Evolutionary conservation across 148 eudicot genomes (phyloP).

Genomic region (Bassia scoparia): DNA sequence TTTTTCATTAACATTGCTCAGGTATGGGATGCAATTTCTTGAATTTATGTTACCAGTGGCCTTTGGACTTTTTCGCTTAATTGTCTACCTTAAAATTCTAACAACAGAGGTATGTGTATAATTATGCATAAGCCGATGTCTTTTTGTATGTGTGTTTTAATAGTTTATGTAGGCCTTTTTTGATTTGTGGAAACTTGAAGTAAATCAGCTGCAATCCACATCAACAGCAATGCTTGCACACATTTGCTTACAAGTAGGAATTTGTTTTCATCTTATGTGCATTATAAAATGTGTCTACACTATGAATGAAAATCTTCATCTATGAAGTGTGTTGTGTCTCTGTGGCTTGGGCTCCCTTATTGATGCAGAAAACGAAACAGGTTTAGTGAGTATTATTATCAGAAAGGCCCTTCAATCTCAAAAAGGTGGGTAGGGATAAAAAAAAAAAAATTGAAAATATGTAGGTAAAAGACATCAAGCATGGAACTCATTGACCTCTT

Average conservation of each 20-base stretch:
- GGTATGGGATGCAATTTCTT: neutral
- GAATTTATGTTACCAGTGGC: neutral
- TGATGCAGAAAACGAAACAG: neutral
- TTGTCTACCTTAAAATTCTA: neutral
- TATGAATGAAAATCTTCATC: neutral
- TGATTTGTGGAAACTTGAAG: neutral
- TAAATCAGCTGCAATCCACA: neutral
- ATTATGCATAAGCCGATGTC: neutral
- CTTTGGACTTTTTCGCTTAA: neutral
- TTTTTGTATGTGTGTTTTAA: neutral
- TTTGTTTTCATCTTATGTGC: neutral
- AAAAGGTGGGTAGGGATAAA: neutral
- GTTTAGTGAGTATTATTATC: neutral
- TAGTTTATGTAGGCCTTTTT: neutral
- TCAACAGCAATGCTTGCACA: neutral
- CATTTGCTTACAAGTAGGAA: too few species aligned
- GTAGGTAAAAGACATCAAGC: neutral
- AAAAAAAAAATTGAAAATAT: neutral
- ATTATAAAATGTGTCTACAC: neutral
- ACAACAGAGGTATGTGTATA: neutral
- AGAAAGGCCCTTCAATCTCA: neutral
- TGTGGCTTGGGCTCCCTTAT: neutral
- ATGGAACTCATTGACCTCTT: constrained; percentile 3
- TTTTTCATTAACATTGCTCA: neutral
- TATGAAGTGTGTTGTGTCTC: neutral